These are phyloP conservation scores for Aspergillus sp. DNA, from an alignment of 2,329 filamentous ascomycete species.

Conservation along the genomic window DNA sequence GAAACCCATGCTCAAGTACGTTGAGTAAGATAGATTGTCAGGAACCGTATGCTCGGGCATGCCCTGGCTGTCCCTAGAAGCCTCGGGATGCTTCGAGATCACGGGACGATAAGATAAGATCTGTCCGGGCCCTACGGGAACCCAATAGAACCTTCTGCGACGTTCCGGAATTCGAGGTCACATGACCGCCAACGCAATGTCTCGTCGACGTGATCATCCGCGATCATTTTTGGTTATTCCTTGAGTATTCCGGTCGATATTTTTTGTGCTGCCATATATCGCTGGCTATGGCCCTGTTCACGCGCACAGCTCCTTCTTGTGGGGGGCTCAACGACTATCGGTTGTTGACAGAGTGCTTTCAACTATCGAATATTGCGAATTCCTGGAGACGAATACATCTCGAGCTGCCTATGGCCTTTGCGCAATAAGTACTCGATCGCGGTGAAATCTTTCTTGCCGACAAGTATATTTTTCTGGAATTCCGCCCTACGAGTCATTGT, in stretches of 20 bases:
- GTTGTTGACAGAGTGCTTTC: too few species aligned
- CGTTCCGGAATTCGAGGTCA: conserved; percentile 3
- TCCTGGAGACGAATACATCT: conserved; percentile 70
- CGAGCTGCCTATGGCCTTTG: conserved; percentile 73
- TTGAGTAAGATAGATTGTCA: conserved; percentile 1
- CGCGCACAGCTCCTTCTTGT: not conserved
- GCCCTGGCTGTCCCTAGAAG: conserved; percentile 1
- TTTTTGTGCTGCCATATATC: too few species aligned
- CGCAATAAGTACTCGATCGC: conserved; percentile 79
- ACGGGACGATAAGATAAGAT: conserved; percentile 19
- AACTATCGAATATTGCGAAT: conserved; percentile 63
- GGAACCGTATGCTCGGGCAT: conserved; percentile 4
- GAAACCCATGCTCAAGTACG: conserved; percentile 8
- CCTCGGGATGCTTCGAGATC: conserved; percentile 8
- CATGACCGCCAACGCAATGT: conserved; percentile 3
- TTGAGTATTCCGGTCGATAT: too few species aligned
- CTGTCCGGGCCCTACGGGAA: conserved; percentile 4
- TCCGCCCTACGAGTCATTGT: conserved; percentile 51
- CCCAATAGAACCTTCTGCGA: conserved; percentile 11
- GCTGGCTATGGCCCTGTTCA: not conserved
- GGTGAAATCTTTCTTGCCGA: conserved; percentile 79
- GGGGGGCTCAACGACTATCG: not conserved
- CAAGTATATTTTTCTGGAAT: conserved; percentile 61
- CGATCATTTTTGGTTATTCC: not conserved
- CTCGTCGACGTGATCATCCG: not conserved